A percentile compares a stretch with the other conserved stretches of the same genome.
Conservation (phyloP, 768 basidiomycete genomes). For the Psilocybe subaeruginosa region DNA sequence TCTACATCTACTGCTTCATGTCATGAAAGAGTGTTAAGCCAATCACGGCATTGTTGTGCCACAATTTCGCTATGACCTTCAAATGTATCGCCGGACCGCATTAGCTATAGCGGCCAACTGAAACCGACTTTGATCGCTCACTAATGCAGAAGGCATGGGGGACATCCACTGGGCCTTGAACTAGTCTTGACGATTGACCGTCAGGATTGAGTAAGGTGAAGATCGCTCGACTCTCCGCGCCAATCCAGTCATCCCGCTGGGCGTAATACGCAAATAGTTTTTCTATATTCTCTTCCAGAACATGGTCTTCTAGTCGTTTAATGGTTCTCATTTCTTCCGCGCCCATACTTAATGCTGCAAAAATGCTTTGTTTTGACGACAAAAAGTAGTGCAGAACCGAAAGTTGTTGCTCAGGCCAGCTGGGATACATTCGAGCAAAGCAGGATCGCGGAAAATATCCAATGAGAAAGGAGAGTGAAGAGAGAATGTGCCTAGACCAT, state of each 20-base stretch:
- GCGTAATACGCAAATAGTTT: conserved; percentile 61
- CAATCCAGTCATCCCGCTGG: conserved; percentile 70
- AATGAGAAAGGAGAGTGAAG: conserved; percentile 46
- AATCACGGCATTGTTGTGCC: conserved; percentile 49
- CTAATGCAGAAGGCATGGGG: conserved; percentile 80
- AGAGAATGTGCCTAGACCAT: conserved; percentile 41
- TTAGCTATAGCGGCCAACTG: background rate
- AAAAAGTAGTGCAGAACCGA: conserved; percentile 52
- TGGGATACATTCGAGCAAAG: conserved; percentile 46
- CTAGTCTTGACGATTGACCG: conserved; percentile 34
- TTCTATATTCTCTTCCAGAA: conserved; percentile 42
- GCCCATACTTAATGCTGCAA: conserved; percentile 61
- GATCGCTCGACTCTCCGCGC: conserved; percentile 50
- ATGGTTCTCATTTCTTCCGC: conserved; percentile 72
- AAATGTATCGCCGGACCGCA: background rate
- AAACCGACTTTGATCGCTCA: conserved; percentile 35
- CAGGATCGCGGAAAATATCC: conserved; percentile 40
- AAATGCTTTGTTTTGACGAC: conserved; percentile 51
- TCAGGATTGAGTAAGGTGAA: conserved; percentile 41
- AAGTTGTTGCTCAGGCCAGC: conserved; percentile 53
- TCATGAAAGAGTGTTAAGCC: conserved; percentile 31
- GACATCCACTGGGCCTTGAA: conserved; percentile 48
- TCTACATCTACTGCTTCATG: background rate
- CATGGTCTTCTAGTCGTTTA: conserved; percentile 47
- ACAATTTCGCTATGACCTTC: conserved; percentile 56